Conservation (phyloP, 2,329 filamentous ascomycete genomes). For the Sphaerostilbella broomeana region DNA sequence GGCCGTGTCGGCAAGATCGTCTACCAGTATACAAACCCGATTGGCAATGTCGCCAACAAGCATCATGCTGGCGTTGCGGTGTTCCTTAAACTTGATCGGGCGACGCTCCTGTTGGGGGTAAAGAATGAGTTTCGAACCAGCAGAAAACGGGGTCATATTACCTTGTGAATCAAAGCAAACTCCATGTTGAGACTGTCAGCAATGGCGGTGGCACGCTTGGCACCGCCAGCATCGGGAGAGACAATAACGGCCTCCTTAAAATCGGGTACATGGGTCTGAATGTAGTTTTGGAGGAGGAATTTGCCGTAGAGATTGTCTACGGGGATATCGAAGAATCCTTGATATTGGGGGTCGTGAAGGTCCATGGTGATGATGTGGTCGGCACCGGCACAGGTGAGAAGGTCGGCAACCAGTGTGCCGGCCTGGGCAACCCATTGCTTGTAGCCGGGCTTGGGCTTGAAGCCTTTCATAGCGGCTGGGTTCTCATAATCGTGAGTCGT, state of each 20-base stretch:
- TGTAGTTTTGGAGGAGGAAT: slow-evolving; percentile 63
- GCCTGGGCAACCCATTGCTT: slow-evolving; percentile 98
- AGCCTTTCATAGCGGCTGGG: slow-evolving; percentile 46
- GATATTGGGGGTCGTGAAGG: slow-evolving; percentile 90
- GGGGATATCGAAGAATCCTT: slow-evolving; percentile 97
- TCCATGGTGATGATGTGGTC: slow-evolving; percentile 99
- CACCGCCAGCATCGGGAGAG: slow-evolving; percentile 91
- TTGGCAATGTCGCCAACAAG: slow-evolving; percentile 79
- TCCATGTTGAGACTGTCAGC: slow-evolving; percentile 89
- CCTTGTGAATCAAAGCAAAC: slow-evolving; percentile 98
- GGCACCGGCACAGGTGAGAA: slow-evolving; percentile 89
- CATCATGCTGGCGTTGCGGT: slow-evolving; percentile 93
- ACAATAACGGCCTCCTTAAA: slow-evolving; percentile 86
- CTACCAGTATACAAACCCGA: slow-evolving; percentile 80
- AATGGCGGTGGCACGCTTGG: slow-evolving; percentile 92
- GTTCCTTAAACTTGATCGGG: slow-evolving; percentile 78
- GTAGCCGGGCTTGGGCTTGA: slow-evolving; percentile 83
- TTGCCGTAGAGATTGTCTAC: slow-evolving; percentile 95
- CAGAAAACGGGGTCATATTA: slow-evolving; percentile 25
- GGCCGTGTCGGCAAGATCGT: slow-evolving; percentile 90
- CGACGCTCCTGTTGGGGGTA: slow-evolving; percentile 66
- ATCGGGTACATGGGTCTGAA: slow-evolving; percentile 75
- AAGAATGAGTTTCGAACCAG: slow-evolving; percentile 31
- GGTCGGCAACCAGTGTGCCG: slow-evolving; percentile 86
- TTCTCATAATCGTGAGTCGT: slow-evolving; percentile 62